phyloP scores from a whole-genome alignment of 1,139 yeast genomes.

The Protomyces inouyei region DNA sequence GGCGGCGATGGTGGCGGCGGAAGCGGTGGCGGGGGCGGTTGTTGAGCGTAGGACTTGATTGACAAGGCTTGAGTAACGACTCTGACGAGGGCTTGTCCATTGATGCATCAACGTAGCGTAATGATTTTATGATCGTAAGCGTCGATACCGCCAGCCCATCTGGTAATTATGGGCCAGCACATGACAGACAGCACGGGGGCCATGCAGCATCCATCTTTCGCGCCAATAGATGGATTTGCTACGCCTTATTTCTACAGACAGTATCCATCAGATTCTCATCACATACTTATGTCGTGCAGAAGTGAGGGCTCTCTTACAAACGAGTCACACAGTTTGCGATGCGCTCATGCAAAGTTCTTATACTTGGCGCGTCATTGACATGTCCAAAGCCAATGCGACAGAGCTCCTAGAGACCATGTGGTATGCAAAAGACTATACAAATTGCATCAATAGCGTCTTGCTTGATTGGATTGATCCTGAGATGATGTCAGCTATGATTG shows the following conservation, averaged over 20 bases:
- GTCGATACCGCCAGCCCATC: too few relatives aligned
- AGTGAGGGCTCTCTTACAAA: background rate
- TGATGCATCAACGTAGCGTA: too few relatives aligned
- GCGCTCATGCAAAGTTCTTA: background rate
- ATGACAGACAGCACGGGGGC: too few relatives aligned
- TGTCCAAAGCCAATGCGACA: background rate
- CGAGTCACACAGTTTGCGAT: background rate
- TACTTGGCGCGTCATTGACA: background rate
- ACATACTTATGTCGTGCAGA: background rate
- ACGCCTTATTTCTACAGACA: background rate
- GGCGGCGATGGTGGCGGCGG: too few relatives aligned
- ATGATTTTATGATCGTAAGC: too few relatives aligned
- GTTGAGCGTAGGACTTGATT: too few relatives aligned
- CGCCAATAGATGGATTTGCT: background rate
- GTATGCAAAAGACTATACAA: background rate
- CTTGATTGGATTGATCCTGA: background rate
- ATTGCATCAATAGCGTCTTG: background rate
- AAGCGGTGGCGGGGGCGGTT: too few relatives aligned
- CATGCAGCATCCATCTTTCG: too few relatives aligned
- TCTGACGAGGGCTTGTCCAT: too few relatives aligned
- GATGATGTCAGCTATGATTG: background rate
- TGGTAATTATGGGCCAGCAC: too few relatives aligned
- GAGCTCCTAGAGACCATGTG: background rate
- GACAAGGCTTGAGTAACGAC: too few relatives aligned
- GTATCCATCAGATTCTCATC: background rate